Percentiles rank a stretch among this genome's conserved stretches.
phyloP scores from a whole-genome alignment of 2,329 filamentous ascomycete species.

The Colletotrichum costaricense region DNA sequence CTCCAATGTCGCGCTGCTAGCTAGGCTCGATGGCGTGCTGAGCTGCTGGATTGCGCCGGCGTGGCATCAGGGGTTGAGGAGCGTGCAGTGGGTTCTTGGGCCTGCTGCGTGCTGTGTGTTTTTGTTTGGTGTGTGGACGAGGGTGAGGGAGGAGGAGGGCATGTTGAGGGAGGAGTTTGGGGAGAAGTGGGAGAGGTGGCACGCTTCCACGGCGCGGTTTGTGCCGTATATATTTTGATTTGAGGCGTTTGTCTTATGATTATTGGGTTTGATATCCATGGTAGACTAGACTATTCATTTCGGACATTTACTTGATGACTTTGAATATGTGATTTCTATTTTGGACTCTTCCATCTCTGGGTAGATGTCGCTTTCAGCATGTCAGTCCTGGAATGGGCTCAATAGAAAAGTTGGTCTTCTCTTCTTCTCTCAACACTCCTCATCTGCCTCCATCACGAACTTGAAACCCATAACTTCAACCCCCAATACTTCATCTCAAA shows the following conservation, averaged over 20 bases:
- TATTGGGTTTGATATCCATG: not conserved
- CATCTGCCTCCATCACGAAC: not conserved
- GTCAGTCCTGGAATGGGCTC: not conserved
- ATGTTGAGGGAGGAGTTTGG: conserved; percentile 62
- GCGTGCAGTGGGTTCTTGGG: conserved; percentile 20
- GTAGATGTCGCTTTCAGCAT: not conserved
- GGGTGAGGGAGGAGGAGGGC: conserved; percentile 60
- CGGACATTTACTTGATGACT: not conserved
- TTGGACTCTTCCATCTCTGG: not conserved
- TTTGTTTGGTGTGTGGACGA: conserved; percentile 42
- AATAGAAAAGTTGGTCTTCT: not conserved
- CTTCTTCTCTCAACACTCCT: too few relatives aligned
- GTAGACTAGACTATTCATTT: not conserved
- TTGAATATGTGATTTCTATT: not conserved
- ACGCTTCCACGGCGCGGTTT: conserved; percentile 58
- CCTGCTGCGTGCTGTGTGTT: conserved; percentile 33
- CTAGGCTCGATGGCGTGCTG: conserved; percentile 50
- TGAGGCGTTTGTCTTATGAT: too few relatives aligned
- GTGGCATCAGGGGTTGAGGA: conserved; percentile 26
- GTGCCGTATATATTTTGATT: conserved; percentile 55
- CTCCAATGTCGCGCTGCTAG: conserved; percentile 46
- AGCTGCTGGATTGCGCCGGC: conserved; percentile 51
- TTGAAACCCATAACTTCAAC: not conserved
- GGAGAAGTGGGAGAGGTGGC: conserved; percentile 59
- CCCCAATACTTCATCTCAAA: not conserved